phyloP scores from a whole-genome alignment of 805 yeast genomes.

The Grigorovia transvaalensis region DNA sequence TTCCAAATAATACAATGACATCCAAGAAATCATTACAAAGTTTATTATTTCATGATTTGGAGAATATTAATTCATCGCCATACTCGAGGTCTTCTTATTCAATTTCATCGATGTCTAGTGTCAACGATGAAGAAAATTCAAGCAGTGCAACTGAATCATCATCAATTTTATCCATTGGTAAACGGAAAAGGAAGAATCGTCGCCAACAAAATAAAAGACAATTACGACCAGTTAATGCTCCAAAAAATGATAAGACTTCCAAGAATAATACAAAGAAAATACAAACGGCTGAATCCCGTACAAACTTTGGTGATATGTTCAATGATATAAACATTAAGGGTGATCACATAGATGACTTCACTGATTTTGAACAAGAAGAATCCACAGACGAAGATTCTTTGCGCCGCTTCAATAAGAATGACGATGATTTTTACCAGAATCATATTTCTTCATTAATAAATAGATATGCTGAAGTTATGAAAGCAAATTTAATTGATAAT shows the following conservation, averaged over 20 bases:
- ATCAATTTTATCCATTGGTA: slow-evolving; percentile 5
- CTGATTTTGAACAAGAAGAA: not conserved
- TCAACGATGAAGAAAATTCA: not conserved
- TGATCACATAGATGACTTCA: not conserved
- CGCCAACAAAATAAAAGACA: not conserved
- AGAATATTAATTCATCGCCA: slow-evolving; percentile 1
- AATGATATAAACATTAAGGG: not conserved
- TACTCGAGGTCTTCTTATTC: slow-evolving; percentile 1
- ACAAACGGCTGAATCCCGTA: too few species aligned
- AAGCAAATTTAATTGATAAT: slow-evolving; percentile 13
- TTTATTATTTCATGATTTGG: slow-evolving; percentile 16
- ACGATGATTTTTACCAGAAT: slow-evolving; percentile 14
- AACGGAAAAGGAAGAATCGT: not conserved
- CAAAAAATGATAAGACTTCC: not conserved
- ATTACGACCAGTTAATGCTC: not conserved
- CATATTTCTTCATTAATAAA: slow-evolving; percentile 17
- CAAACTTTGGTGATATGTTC: not conserved
- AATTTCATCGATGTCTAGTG: slow-evolving; percentile 1
- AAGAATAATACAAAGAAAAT: not conserved
- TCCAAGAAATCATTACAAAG: slow-evolving; percentile 16
- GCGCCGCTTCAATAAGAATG: slow-evolving; percentile 9
- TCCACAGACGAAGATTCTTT: not conserved
- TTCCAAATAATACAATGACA: not conserved
- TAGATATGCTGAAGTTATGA: slow-evolving; percentile 18
- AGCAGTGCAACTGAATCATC: slow-evolving; percentile 1